Percentiles rank a stretch among this genome's conserved stretches.
Evolutionary conservation across 2,329 filamentous ascomycete genomes (phyloP).

Genomic region (Botrytis squamosa): DNA sequence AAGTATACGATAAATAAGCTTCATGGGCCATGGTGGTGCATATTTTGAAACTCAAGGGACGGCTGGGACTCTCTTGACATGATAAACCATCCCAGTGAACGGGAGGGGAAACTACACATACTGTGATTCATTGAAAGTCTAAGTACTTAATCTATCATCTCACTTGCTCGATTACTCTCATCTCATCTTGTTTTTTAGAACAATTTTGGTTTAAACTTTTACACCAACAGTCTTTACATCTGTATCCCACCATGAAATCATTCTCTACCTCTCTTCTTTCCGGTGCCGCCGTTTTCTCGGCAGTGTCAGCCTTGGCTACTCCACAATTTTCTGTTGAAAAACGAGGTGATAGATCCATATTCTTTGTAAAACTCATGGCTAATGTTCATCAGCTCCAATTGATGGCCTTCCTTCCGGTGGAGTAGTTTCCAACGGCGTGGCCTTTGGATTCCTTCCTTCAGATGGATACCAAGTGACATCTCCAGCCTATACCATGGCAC

Average conservation of each 20-base stretch:
- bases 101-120: background rate
- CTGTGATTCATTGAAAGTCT: background rate
- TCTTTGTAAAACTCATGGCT: background rate
- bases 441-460: slow-evolving; percentile 22
- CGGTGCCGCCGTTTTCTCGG: background rate
- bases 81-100: background rate
- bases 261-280: slow-evolving; percentile 10
- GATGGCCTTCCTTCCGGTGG: slow-evolving; percentile 16
- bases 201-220: background rate
- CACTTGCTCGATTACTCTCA: background rate
- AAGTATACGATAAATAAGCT: background rate
- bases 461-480: slow-evolving; percentile 17
- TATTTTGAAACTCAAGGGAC: background rate
- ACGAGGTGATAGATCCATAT: background rate
- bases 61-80: background rate
- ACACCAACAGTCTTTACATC: background rate
- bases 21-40: background rate
- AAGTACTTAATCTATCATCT: background rate
- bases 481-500: slow-evolving; percentile 21
- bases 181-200: background rate
- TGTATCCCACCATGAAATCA: slow-evolving; percentile 11
- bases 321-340: background rate
- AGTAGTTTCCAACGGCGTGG: slow-evolving; percentile 22
- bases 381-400: background rate
- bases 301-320: background rate